Base-by-base conservation (phyloP, 1,284 basidiomycete species). In the Puccinia novopanici region DNA sequence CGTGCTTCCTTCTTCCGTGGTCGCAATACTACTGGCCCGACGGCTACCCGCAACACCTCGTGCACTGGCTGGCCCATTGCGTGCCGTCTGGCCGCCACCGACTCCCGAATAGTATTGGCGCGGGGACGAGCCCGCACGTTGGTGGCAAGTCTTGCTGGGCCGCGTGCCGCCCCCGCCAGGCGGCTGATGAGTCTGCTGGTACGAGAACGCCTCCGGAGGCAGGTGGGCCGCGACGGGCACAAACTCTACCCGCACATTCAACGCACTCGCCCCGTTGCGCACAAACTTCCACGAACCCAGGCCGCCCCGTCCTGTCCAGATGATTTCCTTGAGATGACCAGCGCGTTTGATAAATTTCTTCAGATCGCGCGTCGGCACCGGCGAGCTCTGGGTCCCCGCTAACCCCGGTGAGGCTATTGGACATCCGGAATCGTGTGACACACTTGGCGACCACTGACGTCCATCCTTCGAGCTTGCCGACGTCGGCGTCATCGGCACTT, bases 311-410 rank as follows among this genome's bases (percentile, higher is more conserved):
- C 76, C 76, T 9, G 76, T 78, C 76, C 76, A 78, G 45, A 70
- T 61, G 40, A 78, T 70, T 55, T 78, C 76, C 67, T 57, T 70
- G 5, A 78, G 50, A 34, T 78, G 76, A 4, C 65, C 76, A 2
- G 76, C 76, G 34, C 76, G 50, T 57, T 78, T 78, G 55, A 71
- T 70, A n/a, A 78, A 78, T 40, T 78, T 78, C 40, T 78, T 78
- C 22, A 78, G 52, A 40, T 78, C 76, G 17, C 76, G 65, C n/a
- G 63, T 71, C 52, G 67, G 76, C n/a, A 78, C 55, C 6, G 76
- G 76, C 19, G 76, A 71, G 37, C 59, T 68, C 34, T 50, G 48
- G 24, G 45, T 54, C 9, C 48, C 37, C 54, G 24, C 30, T 22
- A 52, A 27, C 9, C 42, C 52, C 22, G 67, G 54, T n/a, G 76